Conservation (phyloP, 495 filamentous ascomycete genomes). For the Tuber umbilicatum region DNA sequence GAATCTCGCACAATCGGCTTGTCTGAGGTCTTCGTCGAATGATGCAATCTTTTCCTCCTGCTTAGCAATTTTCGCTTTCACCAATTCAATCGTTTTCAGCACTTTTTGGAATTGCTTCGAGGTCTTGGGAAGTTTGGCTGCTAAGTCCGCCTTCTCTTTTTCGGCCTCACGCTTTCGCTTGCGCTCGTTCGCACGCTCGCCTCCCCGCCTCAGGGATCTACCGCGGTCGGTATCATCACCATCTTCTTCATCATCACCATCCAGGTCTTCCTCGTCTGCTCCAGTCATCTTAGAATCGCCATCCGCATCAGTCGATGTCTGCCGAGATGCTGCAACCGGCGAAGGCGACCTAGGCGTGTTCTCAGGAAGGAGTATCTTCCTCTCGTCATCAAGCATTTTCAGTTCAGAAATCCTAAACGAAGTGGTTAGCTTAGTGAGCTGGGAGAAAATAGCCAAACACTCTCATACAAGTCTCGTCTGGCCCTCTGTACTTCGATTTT, state of each 20-base stretch:
- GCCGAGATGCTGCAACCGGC: slow-evolving; percentile 43
- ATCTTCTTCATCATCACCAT: slow-evolving; percentile 61
- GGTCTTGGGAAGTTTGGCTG: slow-evolving; percentile 77
- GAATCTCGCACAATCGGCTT: slow-evolving; percentile 86
- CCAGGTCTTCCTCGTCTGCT: slow-evolving; percentile 53
- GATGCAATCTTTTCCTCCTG: slow-evolving; percentile 76
- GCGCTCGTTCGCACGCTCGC: slow-evolving; percentile 67
- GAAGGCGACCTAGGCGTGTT: slow-evolving; percentile 61
- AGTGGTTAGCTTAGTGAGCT: slow-evolving; percentile 23
- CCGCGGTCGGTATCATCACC: slow-evolving; percentile 56
- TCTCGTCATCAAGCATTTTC: slow-evolving; percentile 72
- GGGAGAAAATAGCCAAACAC: not conserved
- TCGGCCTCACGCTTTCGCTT: slow-evolving; percentile 79
- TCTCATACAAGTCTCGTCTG: slow-evolving; percentile 69
- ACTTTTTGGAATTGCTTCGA: slow-evolving; percentile 77
- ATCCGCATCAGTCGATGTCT: slow-evolving; percentile 45
- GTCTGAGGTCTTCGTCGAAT: slow-evolving; percentile 84
- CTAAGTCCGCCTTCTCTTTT: slow-evolving; percentile 70
- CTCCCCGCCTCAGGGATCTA: slow-evolving; percentile 69
- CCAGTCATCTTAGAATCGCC: slow-evolving; percentile 60
- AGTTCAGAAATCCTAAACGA: slow-evolving; percentile 68
- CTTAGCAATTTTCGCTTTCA: slow-evolving; percentile 67
- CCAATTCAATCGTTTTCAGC: slow-evolving; percentile 76
- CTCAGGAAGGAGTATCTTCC: slow-evolving; percentile 76
- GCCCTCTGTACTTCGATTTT: slow-evolving; percentile 87